Conservation (phyloP, 805 yeast genomes). For the Candida dendrica region DNA sequence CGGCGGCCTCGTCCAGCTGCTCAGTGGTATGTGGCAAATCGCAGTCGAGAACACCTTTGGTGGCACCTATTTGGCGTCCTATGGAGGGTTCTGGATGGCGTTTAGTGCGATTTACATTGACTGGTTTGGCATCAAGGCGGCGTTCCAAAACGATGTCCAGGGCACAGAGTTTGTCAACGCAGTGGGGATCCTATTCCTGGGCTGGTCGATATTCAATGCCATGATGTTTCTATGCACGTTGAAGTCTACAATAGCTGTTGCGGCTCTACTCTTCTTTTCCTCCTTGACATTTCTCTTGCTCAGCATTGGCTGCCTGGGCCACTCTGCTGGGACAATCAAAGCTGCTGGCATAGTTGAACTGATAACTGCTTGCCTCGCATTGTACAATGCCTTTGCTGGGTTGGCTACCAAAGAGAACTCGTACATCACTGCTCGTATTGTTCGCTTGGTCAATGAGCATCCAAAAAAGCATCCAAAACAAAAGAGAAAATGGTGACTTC, state of each 20-base stretch:
- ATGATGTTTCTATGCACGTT: slow-evolving; percentile 38
- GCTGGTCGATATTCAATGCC: slow-evolving; percentile 49
- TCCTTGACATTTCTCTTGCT: slow-evolving; percentile 41
- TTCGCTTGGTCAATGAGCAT: slow-evolving; percentile 19
- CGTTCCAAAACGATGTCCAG: slow-evolving; percentile 25
- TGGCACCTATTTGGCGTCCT: slow-evolving; percentile 34
- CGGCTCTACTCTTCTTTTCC: slow-evolving; percentile 37
- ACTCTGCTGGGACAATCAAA: slow-evolving; percentile 22
- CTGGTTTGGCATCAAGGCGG: slow-evolving; percentile 42
- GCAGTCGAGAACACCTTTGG: slow-evolving; percentile 60
- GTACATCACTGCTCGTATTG: slow-evolving; percentile 33
- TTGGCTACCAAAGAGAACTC: slow-evolving; percentile 58
- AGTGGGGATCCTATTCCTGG: slow-evolving; percentile 43
- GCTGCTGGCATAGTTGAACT: slow-evolving; percentile 67
- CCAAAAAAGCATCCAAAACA: background rate
- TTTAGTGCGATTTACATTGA: slow-evolving; percentile 54
- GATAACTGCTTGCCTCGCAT: slow-evolving; percentile 52
- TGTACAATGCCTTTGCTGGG: slow-evolving; percentile 72
- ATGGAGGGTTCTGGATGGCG: slow-evolving; percentile 60
- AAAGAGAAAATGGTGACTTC: background rate
- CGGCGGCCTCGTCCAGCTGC: slow-evolving; percentile 53
- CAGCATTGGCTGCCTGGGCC: slow-evolving; percentile 38
- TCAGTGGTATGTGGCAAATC: slow-evolving; percentile 66
- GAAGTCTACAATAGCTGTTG: slow-evolving; percentile 43
- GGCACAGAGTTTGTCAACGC: slow-evolving; percentile 35